Percentiles rank a stretch among this genome's conserved stretches.
These are phyloP conservation scores for Mucor racemosus DNA, from an alignment of 371 early-diverging fungal species.

Conservation along the genomic window DNA sequence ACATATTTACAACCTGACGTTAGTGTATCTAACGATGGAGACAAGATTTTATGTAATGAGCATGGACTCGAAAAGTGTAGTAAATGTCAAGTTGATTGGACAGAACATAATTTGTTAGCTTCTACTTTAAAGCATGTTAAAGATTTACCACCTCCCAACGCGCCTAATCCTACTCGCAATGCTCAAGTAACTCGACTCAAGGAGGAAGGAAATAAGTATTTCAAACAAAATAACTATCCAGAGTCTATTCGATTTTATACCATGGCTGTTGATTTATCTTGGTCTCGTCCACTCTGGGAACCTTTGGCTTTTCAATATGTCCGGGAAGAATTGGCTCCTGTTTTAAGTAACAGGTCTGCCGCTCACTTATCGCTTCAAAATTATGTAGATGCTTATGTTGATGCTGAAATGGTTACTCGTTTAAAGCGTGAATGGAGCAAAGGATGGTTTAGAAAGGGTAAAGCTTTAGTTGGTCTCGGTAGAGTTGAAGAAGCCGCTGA, in stretches of 20 bases:
- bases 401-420: conserved; percentile 76
- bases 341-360: conserved; percentile 76
- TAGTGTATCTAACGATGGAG: conserved; percentile 30
- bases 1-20: conserved; percentile 29
- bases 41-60: conserved; percentile 51
- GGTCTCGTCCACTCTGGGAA: conserved; percentile 82
- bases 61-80: conserved; percentile 57
- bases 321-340: conserved; percentile 71
- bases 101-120: conserved; percentile 57
- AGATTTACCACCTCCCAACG: conserved; percentile 74
- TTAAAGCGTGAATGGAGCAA: conserved; percentile 80
- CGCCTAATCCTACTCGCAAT: conserved; percentile 65
- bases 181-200: conserved; percentile 72
- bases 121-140: conserved; percentile 55
- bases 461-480: conserved; percentile 70
- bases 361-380: conserved; percentile 69
- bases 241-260: conserved; percentile 77
- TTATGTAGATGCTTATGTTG: conserved; percentile 76
- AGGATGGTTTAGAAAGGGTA: conserved; percentile 82
- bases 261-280: conserved; percentile 72
- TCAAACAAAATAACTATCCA: conserved; percentile 65
- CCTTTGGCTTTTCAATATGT: conserved; percentile 64
- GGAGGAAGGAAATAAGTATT: conserved; percentile 76
- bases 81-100: conserved; percentile 56
- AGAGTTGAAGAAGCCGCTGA: conserved; percentile 70